Conservation (phyloP, 2,329 filamentous ascomycete genomes). For the Myotisia sp. region DNA sequence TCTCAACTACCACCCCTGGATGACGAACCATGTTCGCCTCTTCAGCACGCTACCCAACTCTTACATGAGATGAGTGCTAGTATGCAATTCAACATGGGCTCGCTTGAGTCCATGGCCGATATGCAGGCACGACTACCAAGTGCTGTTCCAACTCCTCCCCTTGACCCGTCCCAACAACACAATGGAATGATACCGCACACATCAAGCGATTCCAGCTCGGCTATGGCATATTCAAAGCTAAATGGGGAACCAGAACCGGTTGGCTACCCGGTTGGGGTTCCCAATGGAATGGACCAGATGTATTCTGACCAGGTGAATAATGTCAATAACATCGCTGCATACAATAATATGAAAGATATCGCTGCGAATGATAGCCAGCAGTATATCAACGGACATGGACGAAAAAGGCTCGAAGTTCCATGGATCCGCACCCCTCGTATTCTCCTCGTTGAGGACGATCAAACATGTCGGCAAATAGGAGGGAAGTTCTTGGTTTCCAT, state of each 20-base stretch:
- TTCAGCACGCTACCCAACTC: slow-evolving; percentile 54
- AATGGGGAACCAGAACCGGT: slow-evolving; percentile 50
- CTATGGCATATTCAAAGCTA: slow-evolving; percentile 37
- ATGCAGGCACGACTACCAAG: slow-evolving; percentile 41
- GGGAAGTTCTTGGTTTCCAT: slow-evolving; percentile 54
- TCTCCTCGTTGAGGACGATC: slow-evolving; percentile 73
- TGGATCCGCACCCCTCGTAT: slow-evolving; percentile 62
- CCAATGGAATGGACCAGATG: slow-evolving; percentile 86
- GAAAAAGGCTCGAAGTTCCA: slow-evolving; percentile 52
- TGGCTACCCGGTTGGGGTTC: slow-evolving; percentile 83
- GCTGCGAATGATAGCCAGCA: slow-evolving; percentile 33
- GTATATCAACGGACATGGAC: slow-evolving; percentile 28
- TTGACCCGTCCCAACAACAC: slow-evolving; percentile 34
- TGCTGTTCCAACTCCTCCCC: slow-evolving; percentile 42
- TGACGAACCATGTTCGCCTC: slow-evolving; percentile 50
- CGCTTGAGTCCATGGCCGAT: slow-evolving; percentile 51
- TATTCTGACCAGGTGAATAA: slow-evolving; percentile 89
- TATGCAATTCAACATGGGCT: slow-evolving; percentile 48
- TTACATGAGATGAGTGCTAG: slow-evolving; percentile 52
- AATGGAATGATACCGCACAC: slow-evolving; percentile 30
- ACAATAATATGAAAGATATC: slow-evolving; percentile 46
- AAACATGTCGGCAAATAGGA: slow-evolving; percentile 51
- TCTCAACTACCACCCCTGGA: slow-evolving; percentile 37
- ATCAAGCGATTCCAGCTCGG: slow-evolving; percentile 34
- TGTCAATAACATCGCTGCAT: slow-evolving; percentile 43